Conservation (phyloP, 306 rosid genomes). For the Senna siamea region DNA sequence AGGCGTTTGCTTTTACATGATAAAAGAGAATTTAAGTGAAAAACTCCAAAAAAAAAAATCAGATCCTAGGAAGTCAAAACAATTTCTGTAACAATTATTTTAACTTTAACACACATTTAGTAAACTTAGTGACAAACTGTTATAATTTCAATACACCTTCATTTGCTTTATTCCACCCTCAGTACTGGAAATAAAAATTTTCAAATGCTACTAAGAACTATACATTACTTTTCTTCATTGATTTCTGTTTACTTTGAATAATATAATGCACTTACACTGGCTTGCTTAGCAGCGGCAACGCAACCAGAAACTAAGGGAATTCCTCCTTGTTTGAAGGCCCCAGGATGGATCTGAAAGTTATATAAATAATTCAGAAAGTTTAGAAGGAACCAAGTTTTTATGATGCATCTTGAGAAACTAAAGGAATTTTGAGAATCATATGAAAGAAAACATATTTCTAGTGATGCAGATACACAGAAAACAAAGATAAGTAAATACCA, state of each 20-base stretch:
- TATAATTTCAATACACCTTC: conserved; percentile 4
- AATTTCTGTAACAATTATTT: not conserved
- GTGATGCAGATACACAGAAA: conserved; percentile 12
- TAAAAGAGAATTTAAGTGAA: conserved; percentile 1
- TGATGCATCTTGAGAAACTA: not conserved
- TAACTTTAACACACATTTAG: not conserved
- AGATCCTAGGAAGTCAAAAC: not conserved
- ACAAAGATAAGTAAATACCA: not conserved
- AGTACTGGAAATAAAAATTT: not conserved
- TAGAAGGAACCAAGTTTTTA: conserved; percentile 29
- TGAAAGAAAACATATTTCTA: not conserved
- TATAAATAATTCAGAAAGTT: conserved; percentile 29
- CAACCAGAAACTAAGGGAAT: conserved; percentile 86
- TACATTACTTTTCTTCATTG: conserved; percentile 1
- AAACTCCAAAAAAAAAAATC: not conserved
- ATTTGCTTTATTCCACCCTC: conserved; percentile 15
- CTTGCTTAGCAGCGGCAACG: conserved; percentile 88
- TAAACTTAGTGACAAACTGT: not conserved
- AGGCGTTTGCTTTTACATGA: not conserved
- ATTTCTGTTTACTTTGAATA: conserved; percentile 30
- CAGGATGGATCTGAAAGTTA: conserved; percentile 87
- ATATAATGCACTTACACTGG: conserved; percentile 66
- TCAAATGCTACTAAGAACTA: conserved; percentile 15
- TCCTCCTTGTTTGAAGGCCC: conserved; percentile 87
- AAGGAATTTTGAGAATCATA: conserved; percentile 11